A percentile compares a stretch with the other conserved stretches of the same genome.
Conservation (phyloP, 306 rosid genomes). For the Lithocarpus polystachyus region DNA sequence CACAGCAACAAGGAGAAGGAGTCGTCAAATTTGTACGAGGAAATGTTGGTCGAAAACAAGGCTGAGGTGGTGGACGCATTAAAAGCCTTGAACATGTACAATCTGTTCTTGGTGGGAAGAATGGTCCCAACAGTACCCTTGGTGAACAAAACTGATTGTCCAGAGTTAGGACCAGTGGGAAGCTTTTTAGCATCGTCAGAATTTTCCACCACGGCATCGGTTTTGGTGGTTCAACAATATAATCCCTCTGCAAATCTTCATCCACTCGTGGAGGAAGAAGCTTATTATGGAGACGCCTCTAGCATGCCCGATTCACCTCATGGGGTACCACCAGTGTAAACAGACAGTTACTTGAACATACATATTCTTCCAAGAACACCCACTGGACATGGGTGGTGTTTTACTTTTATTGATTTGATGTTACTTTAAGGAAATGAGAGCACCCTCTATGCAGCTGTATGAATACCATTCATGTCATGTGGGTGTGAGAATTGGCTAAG, state of each 20-base stretch:
- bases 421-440: no score
- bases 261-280: conserved; percentile 49
- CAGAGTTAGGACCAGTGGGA: conserved; percentile 67
- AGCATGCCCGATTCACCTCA: conserved; percentile 33
- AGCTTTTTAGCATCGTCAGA: conserved; percentile 51
- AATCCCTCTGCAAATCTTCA: conserved; percentile 27
- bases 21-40: conserved; percentile 38
- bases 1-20: conserved; percentile 19
- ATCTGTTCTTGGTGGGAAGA: conserved; percentile 57
- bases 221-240: conserved; percentile 58
- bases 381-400: no score
- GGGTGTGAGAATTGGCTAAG: no score
- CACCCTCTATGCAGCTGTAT: no score
- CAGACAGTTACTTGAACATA: not conserved
- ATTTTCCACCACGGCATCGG: conserved; percentile 48
- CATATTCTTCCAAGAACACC: no score
- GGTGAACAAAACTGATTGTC: conserved; percentile 43
- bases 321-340: not conserved
- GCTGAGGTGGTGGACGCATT: conserved; percentile 31
- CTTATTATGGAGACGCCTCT: not conserved
- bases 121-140: conserved; percentile 44
- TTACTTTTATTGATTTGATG: no score
- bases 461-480: no score
- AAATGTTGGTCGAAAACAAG: conserved; percentile 43
- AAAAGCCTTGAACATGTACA: conserved; percentile 37